These are phyloP conservation scores for Durusdinium trenchii DNA, from an alignment of 73 alveolate genomes.

Conservation along the genomic window DNA sequence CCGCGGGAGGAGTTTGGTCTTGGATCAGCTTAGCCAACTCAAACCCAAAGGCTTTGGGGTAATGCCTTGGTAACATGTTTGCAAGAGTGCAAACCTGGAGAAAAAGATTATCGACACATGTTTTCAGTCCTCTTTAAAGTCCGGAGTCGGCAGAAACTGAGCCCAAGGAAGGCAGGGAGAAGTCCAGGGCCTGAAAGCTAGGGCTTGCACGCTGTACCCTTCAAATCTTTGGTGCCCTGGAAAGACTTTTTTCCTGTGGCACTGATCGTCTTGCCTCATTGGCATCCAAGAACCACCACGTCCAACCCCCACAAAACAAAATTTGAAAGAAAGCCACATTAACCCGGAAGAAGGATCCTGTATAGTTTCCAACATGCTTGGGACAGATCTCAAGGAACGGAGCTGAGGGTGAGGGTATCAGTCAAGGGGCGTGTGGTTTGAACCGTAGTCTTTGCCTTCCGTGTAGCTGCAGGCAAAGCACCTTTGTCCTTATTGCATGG, in stretches of 20 bases:
- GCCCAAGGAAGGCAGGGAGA: too few species aligned
- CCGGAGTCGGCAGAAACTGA: too few species aligned
- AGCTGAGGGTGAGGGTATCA: too few species aligned
- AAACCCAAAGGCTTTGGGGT: background rate
- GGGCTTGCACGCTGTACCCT: conserved; percentile 10
- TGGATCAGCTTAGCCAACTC: background rate
- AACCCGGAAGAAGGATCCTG: too few species aligned
- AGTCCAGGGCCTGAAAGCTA: too few species aligned
- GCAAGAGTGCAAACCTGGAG: background rate
- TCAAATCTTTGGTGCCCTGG: background rate
- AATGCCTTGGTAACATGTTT: background rate
- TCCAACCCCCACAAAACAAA: too few species aligned
- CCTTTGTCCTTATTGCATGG: conserved; percentile 5
- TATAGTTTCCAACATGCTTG: too few species aligned
- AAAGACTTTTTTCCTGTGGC: background rate
- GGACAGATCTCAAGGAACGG: too few species aligned
- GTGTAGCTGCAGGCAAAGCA: background rate
- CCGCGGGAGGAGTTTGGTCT: background rate
- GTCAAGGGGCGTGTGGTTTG: background rate
- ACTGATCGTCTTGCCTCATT: conserved; percentile 15
- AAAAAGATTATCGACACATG: too few species aligned
- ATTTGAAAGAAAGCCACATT: too few species aligned
- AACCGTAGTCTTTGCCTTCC: background rate
- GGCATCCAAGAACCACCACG: too few species aligned
- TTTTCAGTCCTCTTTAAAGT: background rate